phyloP scores from a whole-genome alignment of 306 rosid genomes.

The Rosa lucieae region DNA sequence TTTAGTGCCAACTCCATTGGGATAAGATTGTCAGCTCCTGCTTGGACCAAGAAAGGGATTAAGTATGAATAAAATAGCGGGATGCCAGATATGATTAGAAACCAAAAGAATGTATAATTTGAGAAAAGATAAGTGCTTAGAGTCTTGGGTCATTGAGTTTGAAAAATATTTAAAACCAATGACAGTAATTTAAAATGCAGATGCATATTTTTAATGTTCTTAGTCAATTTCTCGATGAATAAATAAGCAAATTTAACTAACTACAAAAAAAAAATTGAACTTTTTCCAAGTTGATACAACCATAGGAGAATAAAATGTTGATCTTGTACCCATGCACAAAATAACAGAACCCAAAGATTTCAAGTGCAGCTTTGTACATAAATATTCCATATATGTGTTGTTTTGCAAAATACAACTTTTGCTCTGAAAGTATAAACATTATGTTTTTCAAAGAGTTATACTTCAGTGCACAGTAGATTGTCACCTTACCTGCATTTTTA shows the following conservation, averaged over 20 bases:
- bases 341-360: neutral
- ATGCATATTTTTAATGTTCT: neutral
- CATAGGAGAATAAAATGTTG: neutral
- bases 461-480: constrained; percentile 17
- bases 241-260: neutral
- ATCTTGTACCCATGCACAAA: neutral
- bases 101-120: neutral
- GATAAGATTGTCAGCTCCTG: constrained; percentile 97
- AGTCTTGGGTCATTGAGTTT: neutral
- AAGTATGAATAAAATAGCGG: constrained; percentile 2
- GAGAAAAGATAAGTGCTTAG: constrained; percentile 3
- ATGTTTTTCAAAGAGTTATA: neutral
- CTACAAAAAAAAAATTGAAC: neutral
- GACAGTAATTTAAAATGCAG: neutral
- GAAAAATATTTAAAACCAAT: neutral
- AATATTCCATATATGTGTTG: neutral
- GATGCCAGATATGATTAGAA: neutral
- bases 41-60: constrained; percentile 23
- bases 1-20: constrained; percentile 96
- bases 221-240: neutral
- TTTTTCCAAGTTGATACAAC: neutral
- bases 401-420: neutral
- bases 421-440: neutral
- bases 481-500: constrained; percentile 71
- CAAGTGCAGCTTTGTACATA: neutral